Conservation (phyloP, 768 basidiomycete species). For the Mycena epipterygia region DNA sequence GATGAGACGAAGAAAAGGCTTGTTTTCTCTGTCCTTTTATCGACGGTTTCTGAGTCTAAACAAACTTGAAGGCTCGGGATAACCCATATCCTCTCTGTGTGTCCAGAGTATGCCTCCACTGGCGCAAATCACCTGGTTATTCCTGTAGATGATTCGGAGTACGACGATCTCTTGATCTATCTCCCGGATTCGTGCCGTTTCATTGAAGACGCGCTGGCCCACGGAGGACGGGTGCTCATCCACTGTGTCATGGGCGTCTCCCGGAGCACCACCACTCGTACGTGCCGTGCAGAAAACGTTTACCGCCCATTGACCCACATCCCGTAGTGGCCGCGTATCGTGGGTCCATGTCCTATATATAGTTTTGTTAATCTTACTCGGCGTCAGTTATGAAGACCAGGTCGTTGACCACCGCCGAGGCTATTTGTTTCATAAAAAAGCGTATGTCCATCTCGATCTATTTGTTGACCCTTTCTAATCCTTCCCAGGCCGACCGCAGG, state of each 20-base stretch:
- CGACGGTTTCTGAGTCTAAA: too few species aligned
- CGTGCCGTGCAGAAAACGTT: slow-evolving; percentile 48
- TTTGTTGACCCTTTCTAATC: slow-evolving; percentile 19
- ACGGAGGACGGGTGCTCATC: slow-evolving; percentile 72
- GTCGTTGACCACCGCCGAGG: slow-evolving; percentile 55
- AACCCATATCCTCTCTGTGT: slow-evolving; percentile 71
- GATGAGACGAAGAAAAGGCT: slow-evolving; percentile 43
- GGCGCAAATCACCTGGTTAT: slow-evolving; percentile 56
- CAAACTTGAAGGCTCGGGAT: too few species aligned
- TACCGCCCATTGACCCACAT: neutral
- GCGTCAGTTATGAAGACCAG: slow-evolving; percentile 65
- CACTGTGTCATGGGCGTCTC: slow-evolving; percentile 85
- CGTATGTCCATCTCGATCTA: slow-evolving; percentile 51
- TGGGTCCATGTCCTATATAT: slow-evolving; percentile 3
- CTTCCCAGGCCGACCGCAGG: slow-evolving; percentile 51
- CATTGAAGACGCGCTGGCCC: slow-evolving; percentile 68
- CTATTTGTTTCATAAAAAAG: slow-evolving; percentile 64
- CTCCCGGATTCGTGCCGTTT: slow-evolving; percentile 71
- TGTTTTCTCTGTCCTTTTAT: too few species aligned
- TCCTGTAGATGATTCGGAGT: slow-evolving; percentile 60
- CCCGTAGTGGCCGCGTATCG: slow-evolving; percentile 30
- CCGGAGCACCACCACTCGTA: slow-evolving; percentile 71
- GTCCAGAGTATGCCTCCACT: slow-evolving; percentile 64
- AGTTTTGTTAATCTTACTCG: neutral
- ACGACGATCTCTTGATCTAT: slow-evolving; percentile 72